Percentiles rank a stretch among this genome's conserved stretches.
phyloP scores from a whole-genome alignment of 2,329 filamentous ascomycete genomes.

The Didymella glomerata region DNA sequence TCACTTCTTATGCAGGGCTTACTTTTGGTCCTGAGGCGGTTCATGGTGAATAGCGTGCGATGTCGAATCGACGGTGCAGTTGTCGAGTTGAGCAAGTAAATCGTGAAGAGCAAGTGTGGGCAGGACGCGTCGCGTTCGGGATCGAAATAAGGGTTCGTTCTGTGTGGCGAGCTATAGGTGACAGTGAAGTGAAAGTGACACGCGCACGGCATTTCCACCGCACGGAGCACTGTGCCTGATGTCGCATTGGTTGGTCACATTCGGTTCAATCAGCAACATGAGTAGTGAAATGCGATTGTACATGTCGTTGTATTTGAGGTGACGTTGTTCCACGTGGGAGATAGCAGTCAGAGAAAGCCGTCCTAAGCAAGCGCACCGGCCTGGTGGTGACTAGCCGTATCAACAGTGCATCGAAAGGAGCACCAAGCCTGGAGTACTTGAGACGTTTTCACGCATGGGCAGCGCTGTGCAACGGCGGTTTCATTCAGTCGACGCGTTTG shows the following conservation, averaged over 20 bases:
- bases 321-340: constrained; percentile 8
- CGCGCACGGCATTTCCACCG: constrained; percentile 4
- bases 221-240: neutral
- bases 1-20: neutral
- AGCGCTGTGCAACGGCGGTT: neutral
- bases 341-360: neutral
- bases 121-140: neutral
- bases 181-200: constrained; percentile 12
- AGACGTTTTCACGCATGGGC: too few relatives aligned
- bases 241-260: neutral
- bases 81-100: neutral
- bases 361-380: neutral
- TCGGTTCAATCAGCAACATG: neutral
- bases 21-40: constrained; percentile 33
- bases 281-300: neutral
- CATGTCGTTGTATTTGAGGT: neutral
- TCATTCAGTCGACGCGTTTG: neutral
- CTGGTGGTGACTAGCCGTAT: neutral
- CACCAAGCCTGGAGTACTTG: neutral
- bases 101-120: neutral
- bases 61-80: neutral
- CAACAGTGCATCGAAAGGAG: neutral
- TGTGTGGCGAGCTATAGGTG: neutral
- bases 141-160: neutral
- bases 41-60: constrained; percentile 21